Base-by-base conservation (phyloP, 805 yeast species). In the Cyberlindnera lachancei region DNA sequence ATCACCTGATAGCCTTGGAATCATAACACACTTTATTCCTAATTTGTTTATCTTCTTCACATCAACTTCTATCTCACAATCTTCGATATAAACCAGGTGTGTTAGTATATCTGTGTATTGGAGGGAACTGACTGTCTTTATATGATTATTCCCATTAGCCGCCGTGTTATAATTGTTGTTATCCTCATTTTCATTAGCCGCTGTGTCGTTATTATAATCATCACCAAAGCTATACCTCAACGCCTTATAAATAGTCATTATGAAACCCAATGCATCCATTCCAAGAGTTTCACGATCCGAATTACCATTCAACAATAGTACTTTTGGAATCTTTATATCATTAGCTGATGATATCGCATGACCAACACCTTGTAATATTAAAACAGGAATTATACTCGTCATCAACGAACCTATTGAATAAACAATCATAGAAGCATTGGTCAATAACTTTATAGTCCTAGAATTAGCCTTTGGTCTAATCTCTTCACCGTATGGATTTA, bases 401-500 rank as follows among this genome's bases (percentile, higher is more conserved):
- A 83, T 82, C 23, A 88, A 61, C 2, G 94, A 82, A 2, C 97
- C 96, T 34, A 88, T 82, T 0, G 94, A 82, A 50, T 77, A 84
- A 0, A 88, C 61, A 0, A 87, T 58, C 11, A 71, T 62, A 23
- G 77, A 70, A 0, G 84, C 61, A 4, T 60, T 49, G 15, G 62
- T 47, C 4, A 86, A 50, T 16, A 70, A 63, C 2, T 69, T 55
- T 2, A 73, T 50, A 1, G 79, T 87, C 29, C 83, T 59, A 3
- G 74, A 55, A 42, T 79, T 79, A 1, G 90, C 87, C 20, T 62
- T 55, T 3, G 96, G 95, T 41, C 75, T 72, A 17, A 83, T 78
- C 50, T 87, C 96, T 45, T 81, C 84, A 1, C 95, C 95, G 51
- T 81, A 83, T 1, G 92, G 88, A 14, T 87, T 83, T 30, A 87